These are phyloP conservation scores for Globisporangium perplexum DNA, from an alignment of 352 stramenopile genomes.

Conservation along the genomic window DNA sequence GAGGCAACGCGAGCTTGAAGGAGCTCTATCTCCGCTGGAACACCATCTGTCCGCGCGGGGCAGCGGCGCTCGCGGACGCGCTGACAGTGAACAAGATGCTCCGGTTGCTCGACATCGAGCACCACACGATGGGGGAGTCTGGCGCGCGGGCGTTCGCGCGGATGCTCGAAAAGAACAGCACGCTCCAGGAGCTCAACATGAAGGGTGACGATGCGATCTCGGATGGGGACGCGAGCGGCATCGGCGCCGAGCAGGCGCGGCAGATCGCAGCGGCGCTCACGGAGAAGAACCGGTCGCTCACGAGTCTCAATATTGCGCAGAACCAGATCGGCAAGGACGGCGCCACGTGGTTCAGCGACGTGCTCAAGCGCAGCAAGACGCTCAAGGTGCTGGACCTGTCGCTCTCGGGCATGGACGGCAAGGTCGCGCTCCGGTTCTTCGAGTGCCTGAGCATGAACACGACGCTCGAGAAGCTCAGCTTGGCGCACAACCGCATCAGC, in stretches of 20 bases:
- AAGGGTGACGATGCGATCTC: conserved; percentile 52
- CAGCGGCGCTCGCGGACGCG: conserved; percentile 45
- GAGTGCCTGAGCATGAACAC: conserved; percentile 58
- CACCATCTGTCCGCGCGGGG: conserved; percentile 40
- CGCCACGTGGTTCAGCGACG: conserved; percentile 39
- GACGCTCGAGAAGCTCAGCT: conserved; percentile 35
- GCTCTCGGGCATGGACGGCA: conserved; percentile 45
- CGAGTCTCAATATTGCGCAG: conserved; percentile 43
- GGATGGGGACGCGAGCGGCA: conserved; percentile 31
- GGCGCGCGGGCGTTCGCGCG: conserved; percentile 51
- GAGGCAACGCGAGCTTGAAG: conserved; percentile 44
- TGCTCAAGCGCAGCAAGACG: conserved; percentile 44
- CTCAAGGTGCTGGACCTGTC: conserved; percentile 63
- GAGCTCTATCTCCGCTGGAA: conserved; percentile 80
- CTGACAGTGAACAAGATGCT: conserved; percentile 56
- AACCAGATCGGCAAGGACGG: conserved; percentile 60
- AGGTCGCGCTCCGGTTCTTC: conserved; percentile 58
- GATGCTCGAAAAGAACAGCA: conserved; percentile 54
- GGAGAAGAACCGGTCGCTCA: conserved; percentile 45
- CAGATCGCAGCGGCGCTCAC: conserved; percentile 36
- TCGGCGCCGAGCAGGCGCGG: conserved; percentile 43
- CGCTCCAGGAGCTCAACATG: conserved; percentile 57
- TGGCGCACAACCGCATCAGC: conserved; percentile 64
- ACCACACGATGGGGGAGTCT: conserved; percentile 56
- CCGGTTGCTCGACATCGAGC: conserved; percentile 60